Evolutionary conservation across 495 filamentous ascomycete genomes (phyloP).

Genomic region (Penicillium argentinense): DNA sequence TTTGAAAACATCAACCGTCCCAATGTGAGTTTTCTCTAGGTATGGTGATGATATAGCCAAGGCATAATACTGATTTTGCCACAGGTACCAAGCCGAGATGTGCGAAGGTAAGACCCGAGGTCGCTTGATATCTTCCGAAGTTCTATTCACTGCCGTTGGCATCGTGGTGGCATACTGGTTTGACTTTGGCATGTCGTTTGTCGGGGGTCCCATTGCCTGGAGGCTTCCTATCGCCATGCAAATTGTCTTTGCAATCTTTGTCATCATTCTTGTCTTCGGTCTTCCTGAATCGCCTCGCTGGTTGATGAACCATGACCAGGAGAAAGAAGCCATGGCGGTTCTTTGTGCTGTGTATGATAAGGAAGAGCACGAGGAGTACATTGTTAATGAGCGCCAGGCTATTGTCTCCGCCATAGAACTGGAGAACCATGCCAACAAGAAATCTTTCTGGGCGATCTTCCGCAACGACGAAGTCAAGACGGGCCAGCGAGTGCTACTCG

Average conservation of each 20-base stretch:
- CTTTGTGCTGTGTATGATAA: slow-evolving; percentile 51
- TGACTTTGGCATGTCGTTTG: slow-evolving; percentile 48
- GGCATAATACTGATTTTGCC: background rate
- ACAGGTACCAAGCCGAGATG: slow-evolving; percentile 30
- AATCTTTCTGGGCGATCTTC: slow-evolving; percentile 46
- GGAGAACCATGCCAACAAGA: slow-evolving; percentile 40
- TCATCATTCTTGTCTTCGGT: slow-evolving; percentile 39
- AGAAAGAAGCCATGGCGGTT: slow-evolving; percentile 51
- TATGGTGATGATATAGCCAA: background rate
- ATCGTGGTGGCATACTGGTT: slow-evolving; percentile 51
- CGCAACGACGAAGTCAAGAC: slow-evolving; percentile 52
- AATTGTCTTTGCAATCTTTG: slow-evolving; percentile 40
- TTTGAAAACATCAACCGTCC: slow-evolving; percentile 46
- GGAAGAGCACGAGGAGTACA: slow-evolving; percentile 40
- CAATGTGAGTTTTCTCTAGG: slow-evolving; percentile 24
- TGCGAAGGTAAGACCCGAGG: slow-evolving; percentile 44
- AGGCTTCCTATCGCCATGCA: slow-evolving; percentile 49
- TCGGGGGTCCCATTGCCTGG: slow-evolving; percentile 42
- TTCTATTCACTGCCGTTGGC: slow-evolving; percentile 40
- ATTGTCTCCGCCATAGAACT: slow-evolving; percentile 50
- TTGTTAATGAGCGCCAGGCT: slow-evolving; percentile 42
- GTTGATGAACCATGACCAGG: slow-evolving; percentile 44
- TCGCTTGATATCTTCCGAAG: slow-evolving; percentile 44
- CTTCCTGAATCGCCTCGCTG: slow-evolving; percentile 48
- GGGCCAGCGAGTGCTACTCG: slow-evolving; percentile 53